Evolutionary conservation across 352 stramenopile genomes (phyloP), one percentile per base, ranked within the genome.

Genomic region (Globisporangium canariense): DNA sequence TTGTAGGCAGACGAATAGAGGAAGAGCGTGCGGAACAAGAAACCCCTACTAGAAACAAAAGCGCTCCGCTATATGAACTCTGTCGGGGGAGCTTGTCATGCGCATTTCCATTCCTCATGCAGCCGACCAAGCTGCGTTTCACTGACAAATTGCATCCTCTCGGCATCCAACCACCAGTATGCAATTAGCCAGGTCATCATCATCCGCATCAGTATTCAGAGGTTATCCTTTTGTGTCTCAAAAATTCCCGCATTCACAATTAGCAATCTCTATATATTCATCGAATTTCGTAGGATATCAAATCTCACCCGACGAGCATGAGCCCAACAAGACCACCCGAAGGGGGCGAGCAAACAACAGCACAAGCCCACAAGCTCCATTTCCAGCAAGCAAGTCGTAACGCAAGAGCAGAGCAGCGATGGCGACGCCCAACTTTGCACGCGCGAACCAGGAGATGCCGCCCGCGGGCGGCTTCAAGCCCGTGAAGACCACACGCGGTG

Each of bases 361-460:
- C 25, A 28, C 25, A 28, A 28, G 25, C 25, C 25, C 25, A 28
- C 50, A 58, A 52, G 41, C 40, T 45, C 40, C 40, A 14, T 45
- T 45, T 28, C 25, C 25, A 43, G 43, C 28, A 61, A 32, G 38
- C 38, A 43, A 43, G 38, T 4, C 38, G 32, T 16, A 3, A 43
- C 40, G 9, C n/a, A 25, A 8, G 22, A 56, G 20, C 36, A 59
- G 45, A 65, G 25, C 20, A 43, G 43, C 52, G 63, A 94, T 94
- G 86, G 84, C 86, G 67, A 94, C 86, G 74, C 86, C 86, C 62
- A 80, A 94, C 74, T 93, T 86, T 74, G 70, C 76, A 41, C 49
- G 71, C 45, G 72, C 84, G 30, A 90, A 83, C 68, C 86, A 94
- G 76, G 86, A 94, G 70, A 93, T 94, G 86, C 86, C 86, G 51